Conservation (phyloP, 768 basidiomycete genomes). For the Mycena floridula region DNA sequence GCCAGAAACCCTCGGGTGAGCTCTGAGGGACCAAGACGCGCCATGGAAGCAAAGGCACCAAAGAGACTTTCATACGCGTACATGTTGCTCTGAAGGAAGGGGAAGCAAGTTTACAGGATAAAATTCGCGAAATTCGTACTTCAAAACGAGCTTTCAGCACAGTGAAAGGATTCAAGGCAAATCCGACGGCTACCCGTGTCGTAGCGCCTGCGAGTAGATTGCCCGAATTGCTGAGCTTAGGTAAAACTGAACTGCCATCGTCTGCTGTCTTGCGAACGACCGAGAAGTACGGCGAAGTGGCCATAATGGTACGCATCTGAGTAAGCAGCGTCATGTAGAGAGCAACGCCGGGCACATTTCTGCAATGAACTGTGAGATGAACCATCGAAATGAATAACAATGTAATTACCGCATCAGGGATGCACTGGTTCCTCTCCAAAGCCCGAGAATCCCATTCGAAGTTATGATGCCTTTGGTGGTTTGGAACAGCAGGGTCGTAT, state of each 20-base stretch:
- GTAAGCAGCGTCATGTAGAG: constrained; percentile 87
- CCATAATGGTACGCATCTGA: constrained; percentile 72
- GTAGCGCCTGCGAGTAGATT: constrained; percentile 86
- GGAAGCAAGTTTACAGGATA: not conserved
- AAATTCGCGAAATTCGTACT: constrained; percentile 34
- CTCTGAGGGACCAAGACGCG: constrained; percentile 71
- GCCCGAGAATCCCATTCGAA: constrained; percentile 57
- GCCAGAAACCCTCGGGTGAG: constrained; percentile 82
- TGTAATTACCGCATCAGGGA: constrained; percentile 60
- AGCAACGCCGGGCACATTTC: constrained; percentile 91
- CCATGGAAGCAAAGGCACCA: constrained; percentile 51
- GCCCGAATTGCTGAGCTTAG: constrained; percentile 66
- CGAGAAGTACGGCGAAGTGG: constrained; percentile 67
- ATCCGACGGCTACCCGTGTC: constrained; percentile 73
- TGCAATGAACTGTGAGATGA: constrained; percentile 20
- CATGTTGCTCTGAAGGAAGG: constrained; percentile 59
- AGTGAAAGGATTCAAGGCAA: constrained; percentile 84
- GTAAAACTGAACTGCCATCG: constrained; percentile 48
- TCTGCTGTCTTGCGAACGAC: constrained; percentile 14
- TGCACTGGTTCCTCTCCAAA: constrained; percentile 87
- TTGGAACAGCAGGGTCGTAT: constrained; percentile 36
- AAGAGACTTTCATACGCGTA: constrained; percentile 63
- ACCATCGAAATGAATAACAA: not conserved
- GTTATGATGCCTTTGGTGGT: constrained; percentile 53
- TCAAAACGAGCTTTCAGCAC: constrained; percentile 91